These are phyloP conservation scores for Sclerotinia borealis DNA, from an alignment of 2,329 filamentous ascomycete species.

Conservation along the genomic window DNA sequence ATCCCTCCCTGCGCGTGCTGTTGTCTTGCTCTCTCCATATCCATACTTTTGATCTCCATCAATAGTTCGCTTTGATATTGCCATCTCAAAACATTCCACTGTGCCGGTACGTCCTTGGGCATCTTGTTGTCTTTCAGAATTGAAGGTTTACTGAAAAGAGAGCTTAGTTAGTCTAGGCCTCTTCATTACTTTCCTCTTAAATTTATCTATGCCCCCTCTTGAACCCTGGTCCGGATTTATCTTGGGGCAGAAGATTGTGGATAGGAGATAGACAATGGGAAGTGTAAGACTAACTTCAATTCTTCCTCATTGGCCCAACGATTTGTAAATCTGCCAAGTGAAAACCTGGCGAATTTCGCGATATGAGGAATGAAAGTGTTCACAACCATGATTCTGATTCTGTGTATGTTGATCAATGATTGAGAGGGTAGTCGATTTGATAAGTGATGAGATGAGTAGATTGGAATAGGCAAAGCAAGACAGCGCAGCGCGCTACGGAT, in stretches of 20 bases:
- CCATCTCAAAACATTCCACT: conserved; percentile 10
- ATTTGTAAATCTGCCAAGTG: conserved; percentile 8
- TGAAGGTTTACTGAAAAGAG: neutral
- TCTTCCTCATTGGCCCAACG: conserved; percentile 10
- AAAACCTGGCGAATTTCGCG: conserved; percentile 5
- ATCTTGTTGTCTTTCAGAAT: conserved; percentile 11
- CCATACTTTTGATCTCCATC: conserved; percentile 4
- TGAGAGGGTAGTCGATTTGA: neutral
- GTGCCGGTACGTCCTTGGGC: conserved; percentile 4
- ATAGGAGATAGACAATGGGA: too few species aligned
- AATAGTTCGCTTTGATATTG: conserved; percentile 8
- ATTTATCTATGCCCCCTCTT: too few species aligned
- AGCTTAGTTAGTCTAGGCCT: neutral
- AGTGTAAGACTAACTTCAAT: neutral
- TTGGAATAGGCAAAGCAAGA: neutral
- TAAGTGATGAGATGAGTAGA: neutral
- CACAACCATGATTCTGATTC: neutral
- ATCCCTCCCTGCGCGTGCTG: neutral
- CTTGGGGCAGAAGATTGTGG: neutral
- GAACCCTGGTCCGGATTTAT: neutral
- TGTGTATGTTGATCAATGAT: neutral
- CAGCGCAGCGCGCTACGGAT: neutral
- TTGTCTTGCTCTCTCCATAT: neutral
- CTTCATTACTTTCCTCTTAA: neutral
- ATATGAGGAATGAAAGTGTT: neutral